Conservation (phyloP, 2,329 filamentous ascomycete species). For the Penicillium sp. region DNA sequence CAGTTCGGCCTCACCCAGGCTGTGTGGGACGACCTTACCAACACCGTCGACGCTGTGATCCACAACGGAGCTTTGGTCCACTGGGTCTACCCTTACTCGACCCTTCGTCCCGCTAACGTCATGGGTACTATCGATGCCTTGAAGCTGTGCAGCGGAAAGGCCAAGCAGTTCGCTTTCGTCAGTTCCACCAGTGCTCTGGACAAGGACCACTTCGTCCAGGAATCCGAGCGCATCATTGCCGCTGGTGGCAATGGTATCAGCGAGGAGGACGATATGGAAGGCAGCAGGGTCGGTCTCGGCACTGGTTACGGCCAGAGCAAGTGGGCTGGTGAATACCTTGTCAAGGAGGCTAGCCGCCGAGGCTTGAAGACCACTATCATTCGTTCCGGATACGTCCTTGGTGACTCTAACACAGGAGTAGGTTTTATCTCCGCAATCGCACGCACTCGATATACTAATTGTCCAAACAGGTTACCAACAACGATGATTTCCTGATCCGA, state of each 20-base stretch:
- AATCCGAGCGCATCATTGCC: conserved; percentile 65
- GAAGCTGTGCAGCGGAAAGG: conserved; percentile 72
- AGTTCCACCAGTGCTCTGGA: conserved; percentile 82
- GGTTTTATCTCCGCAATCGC: not conserved
- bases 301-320: conserved; percentile 93
- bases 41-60: conserved; percentile 71
- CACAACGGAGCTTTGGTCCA: conserved; percentile 81
- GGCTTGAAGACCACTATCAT: conserved; percentile 76
- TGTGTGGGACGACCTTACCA: conserved; percentile 65
- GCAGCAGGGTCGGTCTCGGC: conserved; percentile 73
- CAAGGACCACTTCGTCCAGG: conserved; percentile 74
- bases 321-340: conserved; percentile 74
- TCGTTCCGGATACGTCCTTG: conserved; percentile 82
- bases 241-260: conserved; percentile 66
- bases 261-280: conserved; percentile 77
- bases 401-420: conserved; percentile 66
- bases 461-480: conserved; percentile 58
- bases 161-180: conserved; percentile 80
- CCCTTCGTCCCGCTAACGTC: conserved; percentile 74
- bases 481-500: conserved; percentile 87
- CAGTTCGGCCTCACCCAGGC: conserved; percentile 70
- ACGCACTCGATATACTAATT: not conserved
- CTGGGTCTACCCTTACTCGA: conserved; percentile 78
- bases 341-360: conserved; percentile 74
- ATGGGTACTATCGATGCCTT: conserved; percentile 76